phyloP scores from a whole-genome alignment of 2,329 filamentous ascomycete species.

The Aureobasidium sp. region DNA sequence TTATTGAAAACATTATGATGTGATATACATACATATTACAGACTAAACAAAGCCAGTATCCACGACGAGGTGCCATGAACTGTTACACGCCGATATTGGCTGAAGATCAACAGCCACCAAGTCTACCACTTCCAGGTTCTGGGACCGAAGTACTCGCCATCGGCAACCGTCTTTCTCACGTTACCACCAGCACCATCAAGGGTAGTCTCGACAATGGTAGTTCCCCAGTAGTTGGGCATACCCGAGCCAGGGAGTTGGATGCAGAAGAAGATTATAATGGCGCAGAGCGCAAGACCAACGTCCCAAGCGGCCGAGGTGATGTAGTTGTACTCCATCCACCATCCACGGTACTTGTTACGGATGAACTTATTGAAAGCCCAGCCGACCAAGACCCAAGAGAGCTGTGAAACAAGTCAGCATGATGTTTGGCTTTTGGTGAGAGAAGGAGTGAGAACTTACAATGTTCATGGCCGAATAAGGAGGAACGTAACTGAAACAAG shows the following conservation, averaged over 20 bases:
- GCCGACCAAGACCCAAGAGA: constrained; percentile 74
- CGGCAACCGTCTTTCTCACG: constrained; percentile 40
- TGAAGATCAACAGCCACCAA: neutral
- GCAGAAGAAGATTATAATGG: constrained; percentile 81
- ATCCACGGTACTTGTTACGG: constrained; percentile 57
- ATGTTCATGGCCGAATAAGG: constrained; percentile 68
- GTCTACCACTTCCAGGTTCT: constrained; percentile 21
- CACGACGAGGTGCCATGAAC: too few species aligned
- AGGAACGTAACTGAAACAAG: constrained; percentile 76
- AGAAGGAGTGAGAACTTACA: neutral
- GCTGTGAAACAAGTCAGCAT: neutral
- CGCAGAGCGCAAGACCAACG: constrained; percentile 71
- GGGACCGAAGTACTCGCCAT: constrained; percentile 60
- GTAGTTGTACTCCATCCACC: constrained; percentile 93
- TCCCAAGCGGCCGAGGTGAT: constrained; percentile 76
- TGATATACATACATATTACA: neutral
- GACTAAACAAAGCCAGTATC: neutral
- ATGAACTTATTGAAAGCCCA: constrained; percentile 76
- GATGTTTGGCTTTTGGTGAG: neutral
- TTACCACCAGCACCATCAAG: constrained; percentile 16
- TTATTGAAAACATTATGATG: neutral
- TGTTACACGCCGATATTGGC: neutral
- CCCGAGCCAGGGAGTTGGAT: constrained; percentile 72
- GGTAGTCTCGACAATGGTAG: constrained; percentile 47
- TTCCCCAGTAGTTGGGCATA: constrained; percentile 77